These are phyloP conservation scores for Corymbia citriodora DNA, from an alignment of 441 rosid genomes.

Conservation along the genomic window DNA sequence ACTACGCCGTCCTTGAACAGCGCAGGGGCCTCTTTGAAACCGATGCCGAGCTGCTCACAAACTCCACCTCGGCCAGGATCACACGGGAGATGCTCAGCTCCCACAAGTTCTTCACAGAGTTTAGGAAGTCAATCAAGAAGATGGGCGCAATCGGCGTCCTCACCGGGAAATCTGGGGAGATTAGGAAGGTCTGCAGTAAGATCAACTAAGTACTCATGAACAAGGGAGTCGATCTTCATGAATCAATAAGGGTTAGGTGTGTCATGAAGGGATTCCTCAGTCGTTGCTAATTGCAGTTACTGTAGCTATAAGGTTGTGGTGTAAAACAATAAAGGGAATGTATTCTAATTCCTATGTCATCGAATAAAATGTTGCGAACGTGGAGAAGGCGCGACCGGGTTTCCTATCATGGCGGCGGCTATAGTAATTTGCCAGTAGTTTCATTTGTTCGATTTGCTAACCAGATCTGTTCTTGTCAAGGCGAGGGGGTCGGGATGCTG, in stretches of 20 bases:
- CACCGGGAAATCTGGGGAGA: not conserved
- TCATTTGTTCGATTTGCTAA: not conserved
- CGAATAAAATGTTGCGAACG: not conserved
- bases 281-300: not conserved
- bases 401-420: not conserved
- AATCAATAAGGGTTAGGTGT: not conserved
- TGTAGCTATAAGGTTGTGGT: not conserved
- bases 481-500: too few relatives aligned
- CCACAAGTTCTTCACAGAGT: not conserved
- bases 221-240: not conserved
- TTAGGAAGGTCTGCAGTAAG: not conserved
- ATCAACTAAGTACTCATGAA: not conserved
- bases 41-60: not conserved
- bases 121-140: not conserved
- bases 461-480: not conserved
- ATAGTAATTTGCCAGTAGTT: not conserved
- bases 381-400: not conserved
- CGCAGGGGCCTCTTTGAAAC: not conserved
- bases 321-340: not conserved
- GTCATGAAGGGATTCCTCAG: not conserved
- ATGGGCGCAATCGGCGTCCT: not conserved
- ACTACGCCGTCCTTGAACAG: not conserved
- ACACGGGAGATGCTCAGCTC: not conserved
- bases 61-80: not conserved
- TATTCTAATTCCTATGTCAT: not conserved